Conservation (phyloP, 805 yeast species). For the Tetrapisispora iriomotensis region DNA sequence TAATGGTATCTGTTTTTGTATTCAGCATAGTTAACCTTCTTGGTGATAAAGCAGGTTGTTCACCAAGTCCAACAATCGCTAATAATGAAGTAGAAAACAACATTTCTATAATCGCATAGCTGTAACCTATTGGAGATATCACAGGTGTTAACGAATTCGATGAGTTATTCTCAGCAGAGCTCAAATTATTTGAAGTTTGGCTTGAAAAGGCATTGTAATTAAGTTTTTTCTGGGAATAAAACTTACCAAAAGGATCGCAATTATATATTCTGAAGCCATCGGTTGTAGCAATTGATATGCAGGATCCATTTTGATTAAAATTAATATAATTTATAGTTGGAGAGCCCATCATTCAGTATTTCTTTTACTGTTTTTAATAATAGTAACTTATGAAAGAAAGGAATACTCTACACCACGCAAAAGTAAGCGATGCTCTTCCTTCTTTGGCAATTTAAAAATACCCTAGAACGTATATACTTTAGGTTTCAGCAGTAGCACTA, state of each 20-base stretch:
- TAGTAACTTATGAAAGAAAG: too few relatives aligned
- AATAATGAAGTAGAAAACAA: slow-evolving; percentile 61
- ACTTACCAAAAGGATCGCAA: slow-evolving; percentile 57
- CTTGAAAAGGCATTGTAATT: background rate
- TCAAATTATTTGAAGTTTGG: background rate
- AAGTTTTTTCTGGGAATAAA: slow-evolving; percentile 30
- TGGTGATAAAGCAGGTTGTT: slow-evolving; percentile 60
- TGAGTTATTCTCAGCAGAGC: slow-evolving; percentile 6
- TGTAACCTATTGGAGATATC: slow-evolving; percentile 31
- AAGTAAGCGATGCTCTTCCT: too few relatives aligned
- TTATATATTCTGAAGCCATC: slow-evolving; percentile 57
- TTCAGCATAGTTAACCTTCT: slow-evolving; percentile 74
- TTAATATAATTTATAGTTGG: slow-evolving; percentile 39
- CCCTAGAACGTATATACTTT: too few relatives aligned
- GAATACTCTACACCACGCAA: too few relatives aligned
- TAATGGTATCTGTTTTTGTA: slow-evolving; percentile 51
- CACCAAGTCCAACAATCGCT: slow-evolving; percentile 67
- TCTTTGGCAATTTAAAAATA: too few relatives aligned
- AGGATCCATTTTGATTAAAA: slow-evolving; percentile 68
- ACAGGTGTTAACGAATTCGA: background rate
- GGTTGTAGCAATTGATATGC: slow-evolving; percentile 59
- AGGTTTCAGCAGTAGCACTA: too few relatives aligned
- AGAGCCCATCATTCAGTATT: slow-evolving; percentile 6
- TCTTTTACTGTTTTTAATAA: background rate
- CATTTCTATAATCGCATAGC: slow-evolving; percentile 66